Conservation (phyloP, 495 filamentous ascomycete genomes). For the Podospora didyma region DNA sequence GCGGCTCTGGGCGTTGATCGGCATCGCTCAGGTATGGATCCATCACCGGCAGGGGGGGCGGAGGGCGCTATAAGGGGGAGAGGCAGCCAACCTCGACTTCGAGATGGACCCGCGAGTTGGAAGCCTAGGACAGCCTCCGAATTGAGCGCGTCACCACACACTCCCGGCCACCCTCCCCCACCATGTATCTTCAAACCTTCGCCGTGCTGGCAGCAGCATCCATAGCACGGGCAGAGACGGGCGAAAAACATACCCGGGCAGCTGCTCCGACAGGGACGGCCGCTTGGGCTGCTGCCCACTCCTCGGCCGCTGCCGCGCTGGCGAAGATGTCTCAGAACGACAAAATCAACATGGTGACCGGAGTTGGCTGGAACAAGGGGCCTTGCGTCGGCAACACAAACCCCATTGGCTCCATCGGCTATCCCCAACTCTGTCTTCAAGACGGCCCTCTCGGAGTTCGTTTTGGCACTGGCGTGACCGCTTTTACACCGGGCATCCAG, state of each 20-base stretch:
- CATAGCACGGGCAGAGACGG: conserved; percentile 4
- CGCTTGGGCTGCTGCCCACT: conserved; percentile 52
- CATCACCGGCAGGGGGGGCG: neutral
- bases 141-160: neutral
- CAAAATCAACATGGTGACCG: conserved; percentile 60
- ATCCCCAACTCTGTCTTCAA: conserved; percentile 55
- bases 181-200: neutral
- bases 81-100: neutral
- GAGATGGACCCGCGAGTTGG: neutral
- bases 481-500: conserved; percentile 46
- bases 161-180: neutral
- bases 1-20: conserved; percentile 9
- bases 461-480: conserved; percentile 35
- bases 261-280: conserved; percentile 12
- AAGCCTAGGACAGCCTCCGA: neutral
- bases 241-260: conserved; percentile 4
- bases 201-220: neutral
- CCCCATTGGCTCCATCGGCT: conserved; percentile 48
- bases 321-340: conserved; percentile 52
- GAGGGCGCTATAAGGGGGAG: neutral
- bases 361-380: conserved; percentile 60
- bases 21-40: neutral
- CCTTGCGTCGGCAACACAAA: conserved; percentile 65
- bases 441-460: conserved; percentile 54
- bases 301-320: conserved; percentile 52